These are phyloP conservation scores for Phytophthora rubi DNA, from an alignment of 352 stramenopile species.

Conservation along the genomic window DNA sequence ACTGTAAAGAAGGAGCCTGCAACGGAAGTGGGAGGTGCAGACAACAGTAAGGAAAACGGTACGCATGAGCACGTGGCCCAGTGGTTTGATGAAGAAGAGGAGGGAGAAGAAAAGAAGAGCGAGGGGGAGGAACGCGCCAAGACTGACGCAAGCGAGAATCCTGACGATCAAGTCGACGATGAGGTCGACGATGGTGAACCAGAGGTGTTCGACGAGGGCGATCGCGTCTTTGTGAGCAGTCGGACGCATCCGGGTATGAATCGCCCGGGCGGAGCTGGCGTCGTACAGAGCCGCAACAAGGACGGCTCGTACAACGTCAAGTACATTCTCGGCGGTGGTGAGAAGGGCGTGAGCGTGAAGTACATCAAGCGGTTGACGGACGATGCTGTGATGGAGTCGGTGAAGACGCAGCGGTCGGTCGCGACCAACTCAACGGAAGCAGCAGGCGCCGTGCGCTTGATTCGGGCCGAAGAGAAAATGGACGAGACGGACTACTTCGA, in stretches of 20 bases:
- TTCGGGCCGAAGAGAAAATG: conserved; percentile 48
- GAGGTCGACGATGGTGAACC: conserved; percentile 48
- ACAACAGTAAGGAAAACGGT: neutral
- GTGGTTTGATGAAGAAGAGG: conserved; percentile 46
- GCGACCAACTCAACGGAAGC: conserved; percentile 35
- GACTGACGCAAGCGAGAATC: conserved; percentile 4
- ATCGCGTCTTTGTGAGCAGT: conserved; percentile 77
- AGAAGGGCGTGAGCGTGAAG: conserved; percentile 65
- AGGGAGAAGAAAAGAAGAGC: conserved; percentile 29
- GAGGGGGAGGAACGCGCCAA: conserved; percentile 13
- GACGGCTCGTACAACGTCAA: conserved; percentile 86
- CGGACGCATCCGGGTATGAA: conserved; percentile 84
- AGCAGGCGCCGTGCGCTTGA: conserved; percentile 27
- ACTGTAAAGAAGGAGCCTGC: conserved; percentile 33
- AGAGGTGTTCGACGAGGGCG: conserved; percentile 58
- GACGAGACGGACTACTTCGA: conserved; percentile 80
- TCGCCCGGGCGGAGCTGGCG: conserved; percentile 69
- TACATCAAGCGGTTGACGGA: conserved; percentile 80
- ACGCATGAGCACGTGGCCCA: conserved; percentile 17
- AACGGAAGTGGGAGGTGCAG: conserved; percentile 9
- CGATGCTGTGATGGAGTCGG: conserved; percentile 73
- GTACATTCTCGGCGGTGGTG: conserved; percentile 79
- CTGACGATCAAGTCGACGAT: conserved; percentile 7
- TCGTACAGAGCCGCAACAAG: conserved; percentile 56
- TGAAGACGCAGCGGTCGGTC: conserved; percentile 53